phyloP scores from a whole-genome alignment of 352 stramenopile species.

The Pythium scleroteichum region DNA sequence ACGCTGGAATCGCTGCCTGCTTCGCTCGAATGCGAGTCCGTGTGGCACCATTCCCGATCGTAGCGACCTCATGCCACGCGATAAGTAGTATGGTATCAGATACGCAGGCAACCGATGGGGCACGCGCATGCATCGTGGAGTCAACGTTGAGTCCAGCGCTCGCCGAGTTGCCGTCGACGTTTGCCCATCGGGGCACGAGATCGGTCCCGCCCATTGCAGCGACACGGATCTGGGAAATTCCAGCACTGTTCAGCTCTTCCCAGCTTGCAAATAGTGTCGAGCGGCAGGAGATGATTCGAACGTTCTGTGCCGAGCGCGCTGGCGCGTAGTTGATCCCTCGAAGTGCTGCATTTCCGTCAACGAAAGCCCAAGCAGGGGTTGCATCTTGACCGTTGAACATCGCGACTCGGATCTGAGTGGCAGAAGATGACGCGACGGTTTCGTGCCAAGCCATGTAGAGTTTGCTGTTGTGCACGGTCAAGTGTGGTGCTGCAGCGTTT shows the following conservation, averaged over 20 bases:
- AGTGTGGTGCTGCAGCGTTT: conserved; percentile 36
- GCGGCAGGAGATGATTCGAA: conserved; percentile 43
- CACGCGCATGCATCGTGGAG: conserved; percentile 24
- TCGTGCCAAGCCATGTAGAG: conserved; percentile 70
- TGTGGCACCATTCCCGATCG: not conserved
- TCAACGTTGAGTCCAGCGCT: conserved; percentile 45
- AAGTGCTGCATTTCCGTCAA: conserved; percentile 47
- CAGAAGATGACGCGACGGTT: conserved; percentile 9
- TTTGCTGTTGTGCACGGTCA: conserved; percentile 36
- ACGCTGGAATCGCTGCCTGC: not conserved
- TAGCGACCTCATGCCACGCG: conserved; percentile 51
- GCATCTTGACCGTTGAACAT: conserved; percentile 51
- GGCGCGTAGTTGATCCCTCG: conserved; percentile 47
- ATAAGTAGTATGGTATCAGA: conserved; percentile 37
- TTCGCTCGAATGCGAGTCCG: conserved; percentile 38
- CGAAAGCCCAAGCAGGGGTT: conserved; percentile 50
- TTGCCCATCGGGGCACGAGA: conserved; percentile 40
- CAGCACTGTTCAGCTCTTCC: conserved; percentile 44
- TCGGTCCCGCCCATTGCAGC: conserved; percentile 46
- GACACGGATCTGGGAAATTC: conserved; percentile 45
- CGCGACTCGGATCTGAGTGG: conserved; percentile 52
- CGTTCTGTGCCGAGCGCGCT: conserved; percentile 35
- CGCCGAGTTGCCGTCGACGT: conserved; percentile 49
- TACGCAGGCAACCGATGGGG: conserved; percentile 46
- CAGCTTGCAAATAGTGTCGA: conserved; percentile 51